phyloP scores from a whole-genome alignment of 768 basidiomycete genomes.

The Cubamyces lactineus region DNA sequence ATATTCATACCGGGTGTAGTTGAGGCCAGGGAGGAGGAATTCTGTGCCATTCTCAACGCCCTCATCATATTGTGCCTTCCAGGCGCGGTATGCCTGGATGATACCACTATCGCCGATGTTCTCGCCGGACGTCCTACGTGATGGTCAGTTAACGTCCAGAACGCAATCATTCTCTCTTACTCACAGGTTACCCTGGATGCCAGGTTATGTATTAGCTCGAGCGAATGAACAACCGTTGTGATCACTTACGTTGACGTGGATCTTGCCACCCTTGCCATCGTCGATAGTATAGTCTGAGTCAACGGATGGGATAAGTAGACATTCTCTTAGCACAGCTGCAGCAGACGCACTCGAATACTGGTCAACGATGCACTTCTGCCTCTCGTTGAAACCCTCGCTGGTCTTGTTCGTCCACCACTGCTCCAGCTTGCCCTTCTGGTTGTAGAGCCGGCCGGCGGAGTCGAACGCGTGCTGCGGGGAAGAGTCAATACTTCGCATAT shows the following conservation, averaged over 20 bases:
- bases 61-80: slow-evolving; percentile 76
- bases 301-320: slow-evolving; percentile 1
- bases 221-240: background rate
- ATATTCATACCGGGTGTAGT: slow-evolving; percentile 62
- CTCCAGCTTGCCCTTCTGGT: slow-evolving; percentile 83
- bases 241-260: slow-evolving; percentile 82
- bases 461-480: slow-evolving; percentile 80
- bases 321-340: background rate
- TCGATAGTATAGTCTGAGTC: slow-evolving; percentile 73
- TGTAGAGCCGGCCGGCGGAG: slow-evolving; percentile 87
- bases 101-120: slow-evolving; percentile 88
- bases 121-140: slow-evolving; percentile 79
- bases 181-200: slow-evolving; percentile 71
- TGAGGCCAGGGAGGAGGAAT: slow-evolving; percentile 80
- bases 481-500: too few species aligned
- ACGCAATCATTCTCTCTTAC: slow-evolving; percentile 27
- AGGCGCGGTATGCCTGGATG: slow-evolving; percentile 88
- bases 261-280: slow-evolving; percentile 81
- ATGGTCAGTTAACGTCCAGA: background rate
- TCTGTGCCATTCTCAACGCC: slow-evolving; percentile 63
- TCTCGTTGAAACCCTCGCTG: slow-evolving; percentile 77
- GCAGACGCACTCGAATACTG: slow-evolving; percentile 76
- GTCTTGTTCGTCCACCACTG: slow-evolving; percentile 95
- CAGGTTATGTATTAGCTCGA: slow-evolving; percentile 1
- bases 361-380: slow-evolving; percentile 86